Conservation (phyloP, 2,329 filamentous ascomycete species). For the Aspergillus tubingensis region DNA sequence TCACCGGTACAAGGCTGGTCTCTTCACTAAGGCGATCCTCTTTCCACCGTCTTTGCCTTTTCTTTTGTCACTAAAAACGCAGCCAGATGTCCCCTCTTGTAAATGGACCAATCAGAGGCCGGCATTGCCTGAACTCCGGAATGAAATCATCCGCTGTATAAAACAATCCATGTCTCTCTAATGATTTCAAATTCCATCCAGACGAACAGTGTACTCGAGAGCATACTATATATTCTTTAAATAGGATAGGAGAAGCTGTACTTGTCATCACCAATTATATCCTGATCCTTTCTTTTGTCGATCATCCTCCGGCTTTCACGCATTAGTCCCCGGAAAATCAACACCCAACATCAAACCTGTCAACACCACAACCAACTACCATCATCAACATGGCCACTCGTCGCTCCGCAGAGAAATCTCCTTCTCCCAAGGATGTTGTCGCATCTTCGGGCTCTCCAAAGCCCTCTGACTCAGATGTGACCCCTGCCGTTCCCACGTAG, state of each 20-base stretch:
- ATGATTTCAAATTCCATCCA: background rate
- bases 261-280: background rate
- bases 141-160: constrained; percentile 7
- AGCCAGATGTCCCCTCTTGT: background rate
- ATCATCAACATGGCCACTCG: constrained; percentile 33
- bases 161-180: background rate
- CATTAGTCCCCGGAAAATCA: background rate
- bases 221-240: background rate
- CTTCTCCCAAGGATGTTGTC: constrained; percentile 27
- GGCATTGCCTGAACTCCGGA: background rate
- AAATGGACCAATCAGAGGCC: constrained; percentile 9
- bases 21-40: background rate
- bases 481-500: constrained; percentile 81
- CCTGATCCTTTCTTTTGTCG: background rate
- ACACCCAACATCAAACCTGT: background rate
- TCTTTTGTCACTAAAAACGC: background rate
- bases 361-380: background rate
- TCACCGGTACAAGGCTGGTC: background rate
- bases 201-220: background rate
- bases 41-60: background rate
- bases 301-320: background rate
- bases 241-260: background rate
- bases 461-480: constrained; percentile 67
- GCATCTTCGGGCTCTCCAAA: constrained; percentile 39
- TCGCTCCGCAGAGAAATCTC: constrained; percentile 32